These are phyloP conservation scores for Lipomyces yamanashiensis DNA, from an alignment of 805 yeast genomes.

Conservation along the genomic window DNA sequence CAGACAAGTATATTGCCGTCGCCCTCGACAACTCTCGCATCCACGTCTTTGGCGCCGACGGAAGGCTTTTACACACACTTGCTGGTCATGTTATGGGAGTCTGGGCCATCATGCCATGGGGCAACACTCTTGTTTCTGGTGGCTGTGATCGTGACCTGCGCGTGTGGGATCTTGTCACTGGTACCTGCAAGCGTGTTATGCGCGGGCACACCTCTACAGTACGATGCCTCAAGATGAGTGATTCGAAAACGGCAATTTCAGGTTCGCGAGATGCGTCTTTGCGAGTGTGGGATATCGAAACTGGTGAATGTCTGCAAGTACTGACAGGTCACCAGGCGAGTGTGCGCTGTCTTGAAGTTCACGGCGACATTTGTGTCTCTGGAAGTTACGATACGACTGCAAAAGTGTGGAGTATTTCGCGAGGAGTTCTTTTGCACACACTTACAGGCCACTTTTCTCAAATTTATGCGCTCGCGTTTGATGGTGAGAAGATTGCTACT, in stretches of 20 bases:
- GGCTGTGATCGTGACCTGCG: conserved; percentile 96
- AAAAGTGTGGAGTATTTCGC: conserved; percentile 87
- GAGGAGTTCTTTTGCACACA: conserved; percentile 88
- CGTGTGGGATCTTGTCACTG: conserved; percentile 90
- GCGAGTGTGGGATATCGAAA: conserved; percentile 94
- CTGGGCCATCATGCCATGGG: conserved; percentile 93
- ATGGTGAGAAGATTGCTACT: conserved; percentile 87
- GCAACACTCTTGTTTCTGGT: conserved; percentile 88
- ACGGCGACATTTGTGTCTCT: conserved; percentile 76
- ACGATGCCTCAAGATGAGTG: conserved; percentile 79
- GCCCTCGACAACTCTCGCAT: conserved; percentile 53
- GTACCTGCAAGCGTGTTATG: conserved; percentile 83
- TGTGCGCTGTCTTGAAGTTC: conserved; percentile 84
- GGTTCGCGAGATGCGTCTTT: conserved; percentile 92
- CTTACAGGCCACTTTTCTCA: conserved; percentile 89
- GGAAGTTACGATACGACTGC: conserved; percentile 91
- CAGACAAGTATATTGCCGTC: conserved; percentile 47
- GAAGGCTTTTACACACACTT: conserved; percentile 71
- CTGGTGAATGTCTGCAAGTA: conserved; percentile 77
- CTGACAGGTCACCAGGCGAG: conserved; percentile 69
- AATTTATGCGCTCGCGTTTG: conserved; percentile 91
- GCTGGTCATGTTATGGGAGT: conserved; percentile 98
- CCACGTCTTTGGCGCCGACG: conserved; percentile 49
- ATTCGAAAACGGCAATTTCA: conserved; percentile 75
- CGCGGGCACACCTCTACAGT: conserved; percentile 95